Conservation (phyloP, 257 asterid species). For the Plantago major region DNA sequence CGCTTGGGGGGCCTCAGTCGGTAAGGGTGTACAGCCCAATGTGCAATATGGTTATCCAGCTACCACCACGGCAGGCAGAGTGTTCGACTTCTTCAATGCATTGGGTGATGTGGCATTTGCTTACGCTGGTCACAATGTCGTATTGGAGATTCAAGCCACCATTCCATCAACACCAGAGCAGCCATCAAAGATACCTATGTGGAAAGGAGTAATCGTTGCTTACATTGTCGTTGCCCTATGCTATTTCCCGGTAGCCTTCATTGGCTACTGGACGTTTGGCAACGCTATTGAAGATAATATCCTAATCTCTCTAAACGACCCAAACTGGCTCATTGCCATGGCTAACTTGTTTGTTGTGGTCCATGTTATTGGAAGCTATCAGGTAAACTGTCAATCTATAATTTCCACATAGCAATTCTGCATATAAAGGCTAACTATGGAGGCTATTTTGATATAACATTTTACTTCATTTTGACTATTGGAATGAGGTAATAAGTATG, state of each 20-base stretch:
- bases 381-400: slow-evolving; percentile 30
- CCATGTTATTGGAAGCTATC: slow-evolving; percentile 96
- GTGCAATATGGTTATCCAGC: slow-evolving; percentile 73
- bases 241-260: slow-evolving; percentile 86
- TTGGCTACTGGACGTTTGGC: slow-evolving; percentile 74
- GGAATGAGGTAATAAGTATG: neutral
- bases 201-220: slow-evolving; percentile 91
- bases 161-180: slow-evolving; percentile 86
- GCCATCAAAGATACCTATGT: slow-evolving; percentile 90
- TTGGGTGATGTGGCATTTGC: slow-evolving; percentile 92
- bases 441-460: neutral
- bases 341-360: slow-evolving; percentile 86
- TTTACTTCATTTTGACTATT: neutral
- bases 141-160: slow-evolving; percentile 85
- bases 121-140: slow-evolving; percentile 93
- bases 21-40: slow-evolving; percentile 53
- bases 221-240: slow-evolving; percentile 81
- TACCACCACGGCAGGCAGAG: slow-evolving; percentile 44
- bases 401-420: neutral
- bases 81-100: slow-evolving; percentile 71
- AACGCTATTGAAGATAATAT: slow-evolving; percentile 54
- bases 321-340: slow-evolving; percentile 84
- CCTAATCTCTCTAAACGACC: slow-evolving; percentile 48
- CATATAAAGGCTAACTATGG: neutral
- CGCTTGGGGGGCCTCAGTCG: slow-evolving; percentile 77